Conservation (phyloP, 1,284 basidiomycete species). For the Apiotrichum porosum region DNA sequence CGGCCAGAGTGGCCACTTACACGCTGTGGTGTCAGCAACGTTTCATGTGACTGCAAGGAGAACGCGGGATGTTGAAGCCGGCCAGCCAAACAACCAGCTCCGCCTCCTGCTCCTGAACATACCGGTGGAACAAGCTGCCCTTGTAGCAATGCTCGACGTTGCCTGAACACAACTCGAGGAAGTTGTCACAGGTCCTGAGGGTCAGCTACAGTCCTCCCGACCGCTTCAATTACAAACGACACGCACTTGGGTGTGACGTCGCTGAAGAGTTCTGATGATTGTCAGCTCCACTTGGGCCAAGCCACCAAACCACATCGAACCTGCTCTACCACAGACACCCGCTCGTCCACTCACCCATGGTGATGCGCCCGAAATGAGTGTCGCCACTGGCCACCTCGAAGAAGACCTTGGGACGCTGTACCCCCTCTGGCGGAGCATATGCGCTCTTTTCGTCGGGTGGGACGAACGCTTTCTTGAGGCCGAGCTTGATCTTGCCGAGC, state of each 20-base stretch:
- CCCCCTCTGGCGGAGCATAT: slow-evolving; percentile 8
- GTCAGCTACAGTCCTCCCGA: neutral
- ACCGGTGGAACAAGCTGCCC: slow-evolving; percentile 12
- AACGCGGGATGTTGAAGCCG: too few relatives aligned
- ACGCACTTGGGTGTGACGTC: slow-evolving; percentile 9
- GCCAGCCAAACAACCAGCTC: neutral
- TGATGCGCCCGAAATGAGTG: slow-evolving; percentile 2
- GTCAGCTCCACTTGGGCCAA: too few relatives aligned
- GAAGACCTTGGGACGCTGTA: slow-evolving; percentile 7
- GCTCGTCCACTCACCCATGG: slow-evolving; percentile 6
- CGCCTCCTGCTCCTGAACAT: too few relatives aligned
- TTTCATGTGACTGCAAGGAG: too few relatives aligned
- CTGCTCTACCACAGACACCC: neutral
- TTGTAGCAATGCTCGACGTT: neutral
- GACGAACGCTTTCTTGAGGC: slow-evolving; percentile 11
- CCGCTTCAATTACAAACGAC: neutral
- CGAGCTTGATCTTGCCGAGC: slow-evolving; percentile 11
- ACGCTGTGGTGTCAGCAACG: slow-evolving; percentile 1
- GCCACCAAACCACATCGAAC: neutral
- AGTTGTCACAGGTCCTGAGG: slow-evolving; percentile 14
- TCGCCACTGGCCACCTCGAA: slow-evolving; percentile 10
- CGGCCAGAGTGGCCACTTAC: slow-evolving; percentile 6
- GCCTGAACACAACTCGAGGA: slow-evolving; percentile 7
- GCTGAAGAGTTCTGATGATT: slow-evolving; percentile 12
- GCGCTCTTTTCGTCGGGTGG: slow-evolving; percentile 6